These are phyloP conservation scores for Colletotrichum liaoningense DNA, from an alignment of 2,329 filamentous ascomycete species.

Conservation along the genomic window DNA sequence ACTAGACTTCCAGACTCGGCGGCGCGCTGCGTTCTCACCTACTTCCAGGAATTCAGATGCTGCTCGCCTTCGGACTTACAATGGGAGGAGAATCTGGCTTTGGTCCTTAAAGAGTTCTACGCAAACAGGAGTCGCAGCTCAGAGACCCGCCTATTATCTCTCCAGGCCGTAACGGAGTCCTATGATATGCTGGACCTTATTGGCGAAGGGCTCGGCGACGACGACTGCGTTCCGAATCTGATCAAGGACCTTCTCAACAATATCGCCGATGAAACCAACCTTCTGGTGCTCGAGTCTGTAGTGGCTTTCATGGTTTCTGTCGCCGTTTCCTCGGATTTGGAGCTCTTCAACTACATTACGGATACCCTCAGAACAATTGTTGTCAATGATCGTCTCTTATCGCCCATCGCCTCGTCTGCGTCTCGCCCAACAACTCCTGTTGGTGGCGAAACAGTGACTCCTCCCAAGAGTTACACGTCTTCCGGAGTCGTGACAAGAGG, in stretches of 20 bases:
- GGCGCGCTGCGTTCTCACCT: slow-evolving; percentile 72
- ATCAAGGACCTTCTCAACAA: slow-evolving; percentile 71
- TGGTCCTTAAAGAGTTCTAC: slow-evolving; percentile 73
- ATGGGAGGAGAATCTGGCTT: slow-evolving; percentile 73
- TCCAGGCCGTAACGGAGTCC: slow-evolving; percentile 70
- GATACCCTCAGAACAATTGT: slow-evolving; percentile 64
- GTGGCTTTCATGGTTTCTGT: slow-evolving; percentile 74
- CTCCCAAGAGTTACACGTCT: slow-evolving; percentile 59
- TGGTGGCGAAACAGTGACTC: slow-evolving; percentile 36
- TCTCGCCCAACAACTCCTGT: slow-evolving; percentile 43
- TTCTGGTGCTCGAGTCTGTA: slow-evolving; percentile 72
- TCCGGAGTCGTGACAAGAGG: slow-evolving; percentile 79
- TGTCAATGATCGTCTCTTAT: slow-evolving; percentile 58
- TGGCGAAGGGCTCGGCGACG: slow-evolving; percentile 65
- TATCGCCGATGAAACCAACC: slow-evolving; percentile 72
- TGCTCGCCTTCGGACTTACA: slow-evolving; percentile 77
- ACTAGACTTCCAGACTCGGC: slow-evolving; percentile 72
- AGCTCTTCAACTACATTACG: slow-evolving; percentile 69
- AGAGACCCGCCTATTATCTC: slow-evolving; percentile 70
- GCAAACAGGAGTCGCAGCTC: slow-evolving; percentile 70
- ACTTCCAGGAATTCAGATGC: slow-evolving; percentile 76
- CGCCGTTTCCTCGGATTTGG: slow-evolving; percentile 67
- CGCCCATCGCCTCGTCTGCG: slow-evolving; percentile 49
- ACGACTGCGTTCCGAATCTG: slow-evolving; percentile 68
- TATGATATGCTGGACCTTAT: slow-evolving; percentile 70